Evolutionary conservation across 2,329 filamentous ascomycete genomes (phyloP).

Genomic region (Aspergillus phoenicis): DNA sequence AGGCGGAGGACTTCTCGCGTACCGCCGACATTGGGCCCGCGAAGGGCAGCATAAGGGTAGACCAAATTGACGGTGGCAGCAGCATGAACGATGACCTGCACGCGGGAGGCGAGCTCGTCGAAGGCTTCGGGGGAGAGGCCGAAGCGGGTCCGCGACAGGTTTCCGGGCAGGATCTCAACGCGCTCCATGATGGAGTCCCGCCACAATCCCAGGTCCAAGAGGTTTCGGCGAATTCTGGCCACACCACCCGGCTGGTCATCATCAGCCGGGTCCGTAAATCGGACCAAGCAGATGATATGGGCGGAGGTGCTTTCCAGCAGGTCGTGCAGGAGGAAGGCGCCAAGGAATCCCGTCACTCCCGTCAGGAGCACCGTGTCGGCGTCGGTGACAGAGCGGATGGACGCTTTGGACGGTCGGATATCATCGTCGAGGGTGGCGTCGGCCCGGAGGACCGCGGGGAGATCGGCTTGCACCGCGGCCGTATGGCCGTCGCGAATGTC

Average conservation of each 20-base stretch:
- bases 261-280: slow-evolving; percentile 68
- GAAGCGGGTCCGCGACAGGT: slow-evolving; percentile 68
- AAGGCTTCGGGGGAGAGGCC: slow-evolving; percentile 69
- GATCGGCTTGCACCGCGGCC: slow-evolving; percentile 72
- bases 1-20: slow-evolving; percentile 74
- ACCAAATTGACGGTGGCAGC: slow-evolving; percentile 79
- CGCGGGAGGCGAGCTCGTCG: slow-evolving; percentile 63
- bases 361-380: slow-evolving; percentile 72
- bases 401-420: slow-evolving; percentile 59
- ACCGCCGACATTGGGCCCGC: slow-evolving; percentile 76
- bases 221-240: slow-evolving; percentile 71
- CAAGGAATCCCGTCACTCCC: slow-evolving; percentile 74
- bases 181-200: slow-evolving; percentile 75
- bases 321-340: slow-evolving; percentile 71
- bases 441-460: slow-evolving; percentile 68
- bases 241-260: slow-evolving; percentile 68
- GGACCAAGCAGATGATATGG: slow-evolving; percentile 71
- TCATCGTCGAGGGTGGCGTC: slow-evolving; percentile 70
- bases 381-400: slow-evolving; percentile 62
- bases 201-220: slow-evolving; percentile 79
- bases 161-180: slow-evolving; percentile 73
- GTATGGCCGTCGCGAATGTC: slow-evolving; percentile 72
- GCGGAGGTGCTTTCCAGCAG: slow-evolving; percentile 70
- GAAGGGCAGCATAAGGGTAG: slow-evolving; percentile 76
- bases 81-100: slow-evolving; percentile 76